Base-by-base conservation (phyloP, 78 protist genomes). In the Dictyostelium intermedium region DNA sequence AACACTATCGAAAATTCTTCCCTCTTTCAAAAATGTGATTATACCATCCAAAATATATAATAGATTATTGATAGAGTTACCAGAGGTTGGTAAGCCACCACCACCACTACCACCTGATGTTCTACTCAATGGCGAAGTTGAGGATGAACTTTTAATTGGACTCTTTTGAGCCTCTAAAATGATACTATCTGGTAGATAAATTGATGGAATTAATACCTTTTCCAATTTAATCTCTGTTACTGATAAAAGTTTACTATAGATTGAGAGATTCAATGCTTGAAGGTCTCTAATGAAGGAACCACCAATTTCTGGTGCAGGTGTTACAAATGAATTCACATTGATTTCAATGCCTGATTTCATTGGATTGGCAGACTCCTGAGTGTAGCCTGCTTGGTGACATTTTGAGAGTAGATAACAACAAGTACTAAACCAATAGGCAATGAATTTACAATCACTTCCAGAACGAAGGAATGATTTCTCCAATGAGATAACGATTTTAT, bases 361-460 rank as follows among this genome's bases (percentile, higher is more conserved):
- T 70, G 94, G 94, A 50, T 89, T 84, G 0, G 94, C 50, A 0
- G 82, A 34, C 27, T 80, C 74, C 69, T 83, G 86, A 70, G 35
- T 80, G 10, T 79, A 47, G 1, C 86, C 94, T 45, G 37, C 39
- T 80, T 89, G 94, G n/a, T 89, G 86, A 76, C 82, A 10, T 39
- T 89, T 89, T 2, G 82, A 84, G 23, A 89, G 43, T 32, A 89
- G 20, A 89, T 80, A 50, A 47, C 53, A 76, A 45, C 82, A 81
- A 6, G 94, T 89, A 25, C 87, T 63, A 10, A 89, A 89, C 94
- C 94, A 89, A 70, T 89, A 89, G 53, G 82, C 34, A 50, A 89
- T 89, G 18, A 89, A 73, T 81, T 89, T 89, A 80, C 94, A 89
- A 66, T 89, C 94, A 80, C 23, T 39, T 9, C 94, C 94, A 14